These are phyloP conservation scores for Abelmoschus esculentus DNA, from an alignment of 345 rosid genomes.

Conservation along the genomic window DNA sequence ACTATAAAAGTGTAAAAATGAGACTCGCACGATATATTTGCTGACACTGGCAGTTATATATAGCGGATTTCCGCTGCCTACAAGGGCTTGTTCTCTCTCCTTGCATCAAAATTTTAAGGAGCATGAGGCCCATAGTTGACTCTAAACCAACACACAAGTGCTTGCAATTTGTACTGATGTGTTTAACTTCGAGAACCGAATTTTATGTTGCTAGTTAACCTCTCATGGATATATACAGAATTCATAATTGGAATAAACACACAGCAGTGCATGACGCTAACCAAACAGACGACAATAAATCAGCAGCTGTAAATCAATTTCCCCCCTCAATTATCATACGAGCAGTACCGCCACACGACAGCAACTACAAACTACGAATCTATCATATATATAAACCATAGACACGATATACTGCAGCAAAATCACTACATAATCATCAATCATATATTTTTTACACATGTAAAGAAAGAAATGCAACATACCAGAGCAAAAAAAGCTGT, in stretches of 20 bases:
- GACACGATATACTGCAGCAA: not conserved
- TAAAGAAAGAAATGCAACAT: conserved; percentile 14
- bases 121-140: not conserved
- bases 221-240: not conserved
- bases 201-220: not conserved
- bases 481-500: conserved; percentile 86
- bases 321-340: not conserved
- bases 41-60: not conserved
- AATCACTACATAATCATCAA: conserved; percentile 4
- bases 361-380: too few relatives aligned
- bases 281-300: not conserved
- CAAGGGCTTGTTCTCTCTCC: not conserved
- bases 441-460: not conserved
- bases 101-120: not conserved
- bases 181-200: not conserved
- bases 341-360: not conserved
- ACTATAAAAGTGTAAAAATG: not conserved
- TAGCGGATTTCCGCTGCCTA: not conserved
- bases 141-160: not conserved
- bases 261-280: not conserved
- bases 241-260: not conserved
- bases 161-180: not conserved
- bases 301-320: not conserved
- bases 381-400: not conserved
- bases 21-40: not conserved